Evolutionary conservation across 2,329 filamentous ascomycete species (phyloP).

Genomic region (Trichoderma koningiopsis): DNA sequence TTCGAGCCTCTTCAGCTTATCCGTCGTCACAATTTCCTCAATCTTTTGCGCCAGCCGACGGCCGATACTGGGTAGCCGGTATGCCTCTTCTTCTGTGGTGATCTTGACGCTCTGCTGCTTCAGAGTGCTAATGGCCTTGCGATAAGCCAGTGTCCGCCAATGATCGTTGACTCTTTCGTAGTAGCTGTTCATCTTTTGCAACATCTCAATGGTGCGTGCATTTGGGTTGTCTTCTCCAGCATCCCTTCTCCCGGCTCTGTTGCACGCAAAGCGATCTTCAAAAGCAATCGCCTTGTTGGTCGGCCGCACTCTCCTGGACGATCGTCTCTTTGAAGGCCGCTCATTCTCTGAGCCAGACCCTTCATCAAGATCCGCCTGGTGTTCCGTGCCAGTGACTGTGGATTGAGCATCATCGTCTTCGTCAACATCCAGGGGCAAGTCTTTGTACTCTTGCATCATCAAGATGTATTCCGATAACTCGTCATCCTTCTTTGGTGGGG

Average conservation of each 20-base stretch:
- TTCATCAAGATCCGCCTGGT: slow-evolving; percentile 19
- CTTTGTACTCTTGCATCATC: slow-evolving; percentile 60
- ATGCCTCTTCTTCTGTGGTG: slow-evolving; percentile 68
- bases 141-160: slow-evolving; percentile 76
- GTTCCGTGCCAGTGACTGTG: slow-evolving; percentile 26
- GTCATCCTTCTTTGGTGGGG: slow-evolving; percentile 42
- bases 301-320: slow-evolving; percentile 27
- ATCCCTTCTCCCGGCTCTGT: slow-evolving; percentile 52
- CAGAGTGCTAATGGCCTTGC: slow-evolving; percentile 74
- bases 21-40: slow-evolving; percentile 80
- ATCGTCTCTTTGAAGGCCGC: slow-evolving; percentile 27
- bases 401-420: slow-evolving; percentile 48
- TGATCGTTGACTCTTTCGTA: slow-evolving; percentile 75
- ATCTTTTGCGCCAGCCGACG: slow-evolving; percentile 78
- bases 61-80: slow-evolving; percentile 69
- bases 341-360: slow-evolving; percentile 31
- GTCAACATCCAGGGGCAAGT: slow-evolving; percentile 58
- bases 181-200: slow-evolving; percentile 77
- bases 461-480: slow-evolving; percentile 66
- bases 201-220: slow-evolving; percentile 69
- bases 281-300: slow-evolving; percentile 39
- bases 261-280: slow-evolving; percentile 58
- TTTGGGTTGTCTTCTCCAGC: slow-evolving; percentile 66
- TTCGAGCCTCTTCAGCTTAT: slow-evolving; percentile 71
- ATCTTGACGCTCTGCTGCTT: slow-evolving; percentile 66